Evolutionary conservation across 768 basidiomycete genomes (phyloP), one percentile per base, ranked within the genome.

Genomic region (Tricholoma terreum): DNA sequence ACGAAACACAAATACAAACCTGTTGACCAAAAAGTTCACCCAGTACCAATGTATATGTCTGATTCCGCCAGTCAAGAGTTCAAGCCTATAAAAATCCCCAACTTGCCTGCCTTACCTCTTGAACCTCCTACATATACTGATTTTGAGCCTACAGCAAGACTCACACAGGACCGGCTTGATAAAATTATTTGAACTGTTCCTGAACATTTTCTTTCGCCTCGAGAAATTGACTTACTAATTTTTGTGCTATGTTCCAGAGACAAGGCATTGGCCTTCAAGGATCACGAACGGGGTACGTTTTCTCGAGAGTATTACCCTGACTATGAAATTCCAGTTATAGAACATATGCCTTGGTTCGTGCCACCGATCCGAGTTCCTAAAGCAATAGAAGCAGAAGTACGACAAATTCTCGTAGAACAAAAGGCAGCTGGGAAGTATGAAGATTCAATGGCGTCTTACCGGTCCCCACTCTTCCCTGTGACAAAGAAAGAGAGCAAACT

Each of bases 261-360:
- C 10, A 17, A n/a, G 2, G 67, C 64, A 0, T 48, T 69, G 3
- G 69, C 63, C 1, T 66, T 66, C 19, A 17, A 50, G 1, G 50
- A 64, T 40, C n/a, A 24, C 17, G 69, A 77, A 52, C 56, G 63
- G 2, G 75, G 75, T 3, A 67, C 54, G 0, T 75, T 76, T 50
- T 63, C 55, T 11, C 56, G 52, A 0, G 61, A 71, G 14, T 76
- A 67, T 57, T 75, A 62, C 36, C 68, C 70, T 9, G 70, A 72
- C 52, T 71, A 72, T 30, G 59, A 67, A 12, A 67, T 74, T 24
- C 69, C 72, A 0, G 59, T 63, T 3, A 71, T 75, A 1, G 65
- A 69, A 54, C 74, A 76, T 49, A 65, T 54, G 0, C 74, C 73
- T 0, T 76, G 74, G 74, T 57, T 66, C 7, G 53, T 59, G 22